Conservation (phyloP, 306 rosid species). For the Nissolia schottii region DNA sequence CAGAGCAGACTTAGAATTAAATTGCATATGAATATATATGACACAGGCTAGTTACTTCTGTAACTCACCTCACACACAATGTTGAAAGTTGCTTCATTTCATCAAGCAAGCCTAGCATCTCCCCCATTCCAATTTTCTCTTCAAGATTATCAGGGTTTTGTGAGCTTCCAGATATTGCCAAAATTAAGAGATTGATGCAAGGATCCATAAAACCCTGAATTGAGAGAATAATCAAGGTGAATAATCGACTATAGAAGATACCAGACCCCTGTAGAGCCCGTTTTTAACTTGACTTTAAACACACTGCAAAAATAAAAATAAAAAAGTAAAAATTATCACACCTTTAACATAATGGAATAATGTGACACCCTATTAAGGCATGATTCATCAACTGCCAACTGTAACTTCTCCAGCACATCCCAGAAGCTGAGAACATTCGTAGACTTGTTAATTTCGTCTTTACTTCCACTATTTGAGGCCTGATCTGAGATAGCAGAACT, state of each 20-base stretch:
- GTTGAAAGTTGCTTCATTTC: no score
- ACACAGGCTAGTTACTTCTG: no score
- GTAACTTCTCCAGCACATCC: conserved; percentile 17
- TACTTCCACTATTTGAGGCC: not conserved
- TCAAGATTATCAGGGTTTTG: no score
- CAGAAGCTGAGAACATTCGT: not conserved
- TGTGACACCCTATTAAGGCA: not conserved
- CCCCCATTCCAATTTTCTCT: no score
- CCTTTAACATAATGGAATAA: conserved; percentile 23
- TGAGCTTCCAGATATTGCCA: no score
- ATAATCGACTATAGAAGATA: not conserved
- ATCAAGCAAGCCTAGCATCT: no score
- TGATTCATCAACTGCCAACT: not conserved
- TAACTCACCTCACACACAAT: no score
- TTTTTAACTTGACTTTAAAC: not conserved
- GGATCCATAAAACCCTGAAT: no score
- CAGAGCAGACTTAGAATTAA: no score
- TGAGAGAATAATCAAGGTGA: not conserved
- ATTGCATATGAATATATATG: no score
- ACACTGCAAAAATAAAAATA: not conserved
- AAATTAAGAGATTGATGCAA: no score
- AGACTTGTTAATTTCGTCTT: not conserved
- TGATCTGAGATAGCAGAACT: not conserved
- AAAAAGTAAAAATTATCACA: not conserved
- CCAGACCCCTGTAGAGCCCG: not conserved